A percentile compares a stretch with the other conserved stretches of the same genome.
Evolutionary conservation across 805 yeast species (phyloP).

Genomic region (Nakazawaea laoshanensis): DNA sequence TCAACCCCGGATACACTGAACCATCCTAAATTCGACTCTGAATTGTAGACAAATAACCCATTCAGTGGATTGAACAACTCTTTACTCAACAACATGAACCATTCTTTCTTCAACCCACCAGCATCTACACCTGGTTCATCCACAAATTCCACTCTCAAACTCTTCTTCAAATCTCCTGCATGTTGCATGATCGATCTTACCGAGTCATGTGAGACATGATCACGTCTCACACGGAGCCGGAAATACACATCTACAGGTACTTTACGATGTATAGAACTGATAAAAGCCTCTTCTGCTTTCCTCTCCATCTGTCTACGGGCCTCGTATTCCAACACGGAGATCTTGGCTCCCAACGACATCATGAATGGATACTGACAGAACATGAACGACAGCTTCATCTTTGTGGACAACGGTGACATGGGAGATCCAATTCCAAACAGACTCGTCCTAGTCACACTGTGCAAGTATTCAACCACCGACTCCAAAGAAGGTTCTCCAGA

Average conservation of each 20-base stretch:
- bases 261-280: constrained; percentile 59
- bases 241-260: constrained; percentile 60
- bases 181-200: constrained; percentile 50
- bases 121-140: constrained; percentile 94
- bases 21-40: constrained; percentile 71
- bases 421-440: constrained; percentile 26
- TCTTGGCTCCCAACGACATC: constrained; percentile 74
- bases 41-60: constrained; percentile 59
- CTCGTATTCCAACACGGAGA: constrained; percentile 73
- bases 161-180: constrained; percentile 57
- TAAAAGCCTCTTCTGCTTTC: constrained; percentile 84
- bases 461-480: constrained; percentile 37
- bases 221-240: constrained; percentile 60
- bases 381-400: constrained; percentile 29
- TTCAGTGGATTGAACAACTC: constrained; percentile 61
- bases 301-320: constrained; percentile 75
- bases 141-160: constrained; percentile 69
- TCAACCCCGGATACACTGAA: constrained; percentile 45
- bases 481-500: constrained; percentile 20
- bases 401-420: constrained; percentile 14
- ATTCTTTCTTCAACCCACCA: constrained; percentile 89
- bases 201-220: constrained; percentile 65
- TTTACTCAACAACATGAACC: constrained; percentile 74
- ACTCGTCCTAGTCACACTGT: constrained; percentile 20
- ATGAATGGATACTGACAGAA: constrained; percentile 84